Percentiles rank a stretch among this genome's conserved stretches.
phyloP scores from a whole-genome alignment of 371 early-diverging fungal genomes.

The Mortierella sp. region DNA sequence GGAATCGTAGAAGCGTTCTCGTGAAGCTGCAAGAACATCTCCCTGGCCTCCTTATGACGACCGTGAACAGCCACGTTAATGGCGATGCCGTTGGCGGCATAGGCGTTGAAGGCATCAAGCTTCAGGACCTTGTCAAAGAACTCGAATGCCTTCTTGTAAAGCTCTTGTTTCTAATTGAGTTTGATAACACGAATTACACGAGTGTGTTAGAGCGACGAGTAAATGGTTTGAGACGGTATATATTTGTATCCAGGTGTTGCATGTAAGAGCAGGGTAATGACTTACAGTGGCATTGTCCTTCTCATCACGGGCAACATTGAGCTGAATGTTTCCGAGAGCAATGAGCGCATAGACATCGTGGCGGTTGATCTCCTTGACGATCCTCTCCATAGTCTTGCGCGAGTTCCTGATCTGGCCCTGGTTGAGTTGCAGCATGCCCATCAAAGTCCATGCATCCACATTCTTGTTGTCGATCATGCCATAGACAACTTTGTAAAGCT shows the following conservation, averaged over 20 bases:
- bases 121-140: conserved; percentile 87
- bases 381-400: conserved; percentile 81
- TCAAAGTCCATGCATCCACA: conserved; percentile 77
- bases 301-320: conserved; percentile 71
- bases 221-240: neutral
- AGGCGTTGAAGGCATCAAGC: conserved; percentile 78
- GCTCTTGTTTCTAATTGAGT: conserved; percentile 58
- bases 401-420: conserved; percentile 72
- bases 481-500: conserved; percentile 74
- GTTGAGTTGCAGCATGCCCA: conserved; percentile 76
- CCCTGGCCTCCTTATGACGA: conserved; percentile 76
- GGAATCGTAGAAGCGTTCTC: conserved; percentile 72
- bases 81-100: conserved; percentile 86
- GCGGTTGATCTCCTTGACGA: conserved; percentile 83
- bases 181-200: neutral
- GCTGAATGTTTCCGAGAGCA: conserved; percentile 87
- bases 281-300: conserved; percentile 55
- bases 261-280: neutral
- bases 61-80: conserved; percentile 87
- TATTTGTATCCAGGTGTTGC: neutral
- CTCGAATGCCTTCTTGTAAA: conserved; percentile 82
- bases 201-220: conserved; percentile 8
- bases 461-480: conserved; percentile 74
- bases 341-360: conserved; percentile 87
- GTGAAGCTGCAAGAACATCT: conserved; percentile 82